Evolutionary conservation across 345 rosid species (phyloP), one percentile per base, ranked within the genome.

Genomic region (Corchorus olitorius): DNA sequence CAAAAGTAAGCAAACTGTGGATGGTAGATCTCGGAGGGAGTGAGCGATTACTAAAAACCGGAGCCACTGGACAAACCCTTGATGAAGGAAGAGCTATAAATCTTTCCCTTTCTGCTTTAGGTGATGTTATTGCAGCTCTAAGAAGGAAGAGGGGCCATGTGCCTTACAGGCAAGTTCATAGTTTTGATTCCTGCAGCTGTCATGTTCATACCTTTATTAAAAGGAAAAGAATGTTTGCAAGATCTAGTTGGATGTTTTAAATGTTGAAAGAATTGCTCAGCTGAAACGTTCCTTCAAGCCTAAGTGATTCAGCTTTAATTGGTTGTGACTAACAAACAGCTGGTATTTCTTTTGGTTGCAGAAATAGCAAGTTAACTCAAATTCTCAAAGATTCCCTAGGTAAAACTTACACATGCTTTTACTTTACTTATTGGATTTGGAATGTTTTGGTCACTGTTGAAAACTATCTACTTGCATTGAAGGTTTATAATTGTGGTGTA

Each of bases 21-120:
- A 87, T 95, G 98, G 91, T 92, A 56, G 99, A 95, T 88, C 98
- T 95, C 3, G 98, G 97, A 79, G 99, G 99, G n/a, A 93, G 98
- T 19, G 97, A 95, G 82, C 80, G 99, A 60, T 80, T 95, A 73
- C 59, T 90, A 56, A 95, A 95, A 84, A 92, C 98, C 0, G 93
- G 96, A 50, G 97, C 97, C 41, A 83, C 82, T 2, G 99, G 99
- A 49, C 93, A 82, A 75, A 93, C 97, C 43, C 84, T 95, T 2
- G 97, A 95, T 61, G 97, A 95, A 78, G 99, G 98, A 71, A 84
- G 91, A 72, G 90, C 96, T 72, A 92, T 95, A 72, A 95, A 95
- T 81, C 96, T 93, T 65, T 95, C 99, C 35, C 98, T 95, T 85
- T 95, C 99, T 8, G 91, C 99, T 69, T 79, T 95, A 77, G 97